phyloP scores from a whole-genome alignment of 2,329 filamentous ascomycete species.

The Penicillium psychrosexuale region DNA sequence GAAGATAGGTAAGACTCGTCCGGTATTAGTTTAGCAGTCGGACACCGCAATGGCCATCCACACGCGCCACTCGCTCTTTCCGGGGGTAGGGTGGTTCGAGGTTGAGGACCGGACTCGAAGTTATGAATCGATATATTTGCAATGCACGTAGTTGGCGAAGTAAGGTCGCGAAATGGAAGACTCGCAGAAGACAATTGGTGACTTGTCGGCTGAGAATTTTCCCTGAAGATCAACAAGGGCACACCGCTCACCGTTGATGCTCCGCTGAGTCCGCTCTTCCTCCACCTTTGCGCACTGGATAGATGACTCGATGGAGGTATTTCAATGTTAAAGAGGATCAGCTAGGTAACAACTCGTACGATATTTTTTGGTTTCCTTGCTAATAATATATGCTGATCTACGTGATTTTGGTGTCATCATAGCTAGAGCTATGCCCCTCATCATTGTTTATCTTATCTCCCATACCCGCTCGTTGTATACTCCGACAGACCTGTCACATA shows the following conservation, averaged over 20 bases:
- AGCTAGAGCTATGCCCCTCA: slow-evolving; percentile 19
- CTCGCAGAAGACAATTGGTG: slow-evolving; percentile 13
- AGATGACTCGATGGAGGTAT: neutral
- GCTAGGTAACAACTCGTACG: neutral
- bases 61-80: slow-evolving; percentile 8
- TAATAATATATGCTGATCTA: neutral
- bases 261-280: slow-evolving; percentile 10
- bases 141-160: neutral
- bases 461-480: neutral
- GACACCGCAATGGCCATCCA: slow-evolving; percentile 26
- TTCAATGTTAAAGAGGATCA: neutral
- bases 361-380: slow-evolving; percentile 1
- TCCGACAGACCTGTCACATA: slow-evolving; percentile 9
- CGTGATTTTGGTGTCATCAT: slow-evolving; percentile 8
- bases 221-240: slow-evolving; percentile 8
- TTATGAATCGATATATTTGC: neutral
- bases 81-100: neutral
- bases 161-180: slow-evolving; percentile 2
- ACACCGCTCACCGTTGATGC: slow-evolving; percentile 20
- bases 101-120: neutral
- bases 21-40: slow-evolving; percentile 15
- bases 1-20: slow-evolving; percentile 8
- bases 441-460: slow-evolving; percentile 29
- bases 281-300: neutral
- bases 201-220: slow-evolving; percentile 24